A percentile compares a stretch with the other conserved stretches of the same genome.
Evolutionary conservation across 208 protist species (phyloP).

Genomic region (Trypanosoma avium): DNA sequence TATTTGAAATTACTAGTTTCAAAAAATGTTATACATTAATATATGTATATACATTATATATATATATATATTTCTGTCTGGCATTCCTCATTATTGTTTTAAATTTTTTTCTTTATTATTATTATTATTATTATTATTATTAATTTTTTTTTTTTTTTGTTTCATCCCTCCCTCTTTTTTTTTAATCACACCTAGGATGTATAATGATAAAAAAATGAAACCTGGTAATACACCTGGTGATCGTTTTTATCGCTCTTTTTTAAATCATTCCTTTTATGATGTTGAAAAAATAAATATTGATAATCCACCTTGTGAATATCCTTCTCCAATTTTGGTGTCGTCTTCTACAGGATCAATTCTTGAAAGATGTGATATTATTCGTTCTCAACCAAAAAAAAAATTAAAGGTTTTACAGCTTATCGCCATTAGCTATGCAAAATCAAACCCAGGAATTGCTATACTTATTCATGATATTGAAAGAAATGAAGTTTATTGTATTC

Average conservation of each 20-base stretch:
- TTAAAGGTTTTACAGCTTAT: conserved; percentile 14
- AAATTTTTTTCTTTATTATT: too few species aligned
- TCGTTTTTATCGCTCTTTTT: conserved; percentile 4
- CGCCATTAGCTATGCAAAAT: not conserved
- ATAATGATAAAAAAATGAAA: not conserved
- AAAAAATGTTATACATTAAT: too few species aligned
- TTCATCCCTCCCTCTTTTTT: too few species aligned
- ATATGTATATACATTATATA: too few species aligned
- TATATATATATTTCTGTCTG: too few species aligned
- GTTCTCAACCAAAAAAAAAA: not conserved
- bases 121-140: not conserved
- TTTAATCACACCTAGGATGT: not conserved
- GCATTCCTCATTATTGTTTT: too few species aligned
- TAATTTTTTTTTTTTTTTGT: conserved; percentile 17
- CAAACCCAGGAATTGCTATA: conserved; percentile 5
- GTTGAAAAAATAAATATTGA: conserved; percentile 11
- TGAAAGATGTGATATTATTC: conserved; percentile 15
- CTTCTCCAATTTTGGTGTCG: not conserved
- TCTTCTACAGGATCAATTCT: not conserved
- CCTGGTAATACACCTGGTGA: not conserved
- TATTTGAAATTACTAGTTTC: too few species aligned
- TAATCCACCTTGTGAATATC: not conserved
- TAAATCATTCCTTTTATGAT: conserved; percentile 14
- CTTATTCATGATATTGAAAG: conserved; percentile 13
- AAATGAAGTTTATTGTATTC: conserved; percentile 8